Percentiles rank a stretch among this genome's conserved stretches.
Conservation (phyloP, 805 yeast species). For the Metschnikowia baotianmanensis region DNA sequence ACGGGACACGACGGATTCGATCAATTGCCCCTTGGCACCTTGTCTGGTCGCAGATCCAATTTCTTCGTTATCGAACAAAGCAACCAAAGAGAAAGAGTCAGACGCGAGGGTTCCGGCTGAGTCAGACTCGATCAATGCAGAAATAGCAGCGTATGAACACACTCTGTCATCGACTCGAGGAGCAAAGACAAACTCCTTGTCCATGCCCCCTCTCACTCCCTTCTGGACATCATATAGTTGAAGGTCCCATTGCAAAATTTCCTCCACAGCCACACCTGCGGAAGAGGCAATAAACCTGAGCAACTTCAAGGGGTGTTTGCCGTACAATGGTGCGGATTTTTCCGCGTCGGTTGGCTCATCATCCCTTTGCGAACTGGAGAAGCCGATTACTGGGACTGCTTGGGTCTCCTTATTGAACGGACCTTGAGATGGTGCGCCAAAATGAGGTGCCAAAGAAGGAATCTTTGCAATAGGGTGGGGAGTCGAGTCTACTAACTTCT, state of each 20-base stretch:
- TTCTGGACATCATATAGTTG: slow-evolving; percentile 81
- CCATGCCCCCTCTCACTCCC: slow-evolving; percentile 75
- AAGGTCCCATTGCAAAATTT: slow-evolving; percentile 68
- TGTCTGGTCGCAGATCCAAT: slow-evolving; percentile 77
- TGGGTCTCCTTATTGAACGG: slow-evolving; percentile 78
- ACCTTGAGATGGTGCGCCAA: slow-evolving; percentile 64
- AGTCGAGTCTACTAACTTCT: slow-evolving; percentile 53
- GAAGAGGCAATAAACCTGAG: slow-evolving; percentile 66
- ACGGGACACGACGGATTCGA: slow-evolving; percentile 64
- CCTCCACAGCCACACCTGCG: slow-evolving; percentile 56
- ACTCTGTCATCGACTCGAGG: slow-evolving; percentile 86
- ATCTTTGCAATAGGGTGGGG: slow-evolving; percentile 76
- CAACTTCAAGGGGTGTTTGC: slow-evolving; percentile 64
- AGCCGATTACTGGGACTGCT: slow-evolving; percentile 77
- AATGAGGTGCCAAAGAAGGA: slow-evolving; percentile 85
- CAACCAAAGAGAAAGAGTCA: slow-evolving; percentile 54
- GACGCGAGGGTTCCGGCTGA: slow-evolving; percentile 21
- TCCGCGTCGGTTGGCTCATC: slow-evolving; percentile 56
- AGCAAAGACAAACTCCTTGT: slow-evolving; percentile 71
- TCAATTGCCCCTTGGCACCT: slow-evolving; percentile 77
- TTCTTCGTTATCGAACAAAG: slow-evolving; percentile 78
- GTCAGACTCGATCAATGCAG: slow-evolving; percentile 49
- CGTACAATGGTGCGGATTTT: slow-evolving; percentile 60
- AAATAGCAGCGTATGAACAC: slow-evolving; percentile 71
- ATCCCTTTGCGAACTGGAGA: slow-evolving; percentile 35